A percentile compares a stretch with the other conserved stretches of the same genome.
Evolutionary conservation across 805 yeast genomes (phyloP).

Genomic region (Candida peoriensis): DNA sequence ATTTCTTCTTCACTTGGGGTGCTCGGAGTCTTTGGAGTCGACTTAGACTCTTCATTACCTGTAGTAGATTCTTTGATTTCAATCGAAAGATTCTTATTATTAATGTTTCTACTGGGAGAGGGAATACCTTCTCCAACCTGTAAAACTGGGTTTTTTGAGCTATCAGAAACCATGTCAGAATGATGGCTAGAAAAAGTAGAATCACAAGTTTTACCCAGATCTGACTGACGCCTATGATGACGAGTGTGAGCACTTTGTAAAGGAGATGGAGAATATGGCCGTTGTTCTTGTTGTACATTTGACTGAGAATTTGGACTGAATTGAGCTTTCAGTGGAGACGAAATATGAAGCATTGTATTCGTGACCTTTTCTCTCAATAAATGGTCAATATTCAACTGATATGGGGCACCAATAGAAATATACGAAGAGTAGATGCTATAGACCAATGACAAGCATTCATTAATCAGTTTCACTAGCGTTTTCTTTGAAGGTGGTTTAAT

Average conservation of each 20-base stretch:
- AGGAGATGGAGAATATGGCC: neutral
- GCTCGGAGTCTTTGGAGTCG: too few relatives aligned
- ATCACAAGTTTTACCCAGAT: too few relatives aligned
- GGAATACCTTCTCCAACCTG: neutral
- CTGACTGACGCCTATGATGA: too few relatives aligned
- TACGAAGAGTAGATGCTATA: slow-evolving; percentile 63
- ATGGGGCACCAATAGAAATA: slow-evolving; percentile 61
- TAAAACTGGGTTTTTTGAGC: too few relatives aligned
- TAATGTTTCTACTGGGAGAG: slow-evolving; percentile 2
- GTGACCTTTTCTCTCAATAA: slow-evolving; percentile 40
- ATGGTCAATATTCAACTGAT: slow-evolving; percentile 65
- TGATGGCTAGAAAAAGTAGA: too few relatives aligned
- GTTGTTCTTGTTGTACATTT: neutral
- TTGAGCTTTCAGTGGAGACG: slow-evolving; percentile 27
- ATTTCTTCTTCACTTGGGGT: slow-evolving; percentile 32
- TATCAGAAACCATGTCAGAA: too few relatives aligned
- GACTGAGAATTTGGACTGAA: slow-evolving; percentile 1
- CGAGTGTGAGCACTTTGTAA: neutral
- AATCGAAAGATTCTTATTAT: slow-evolving; percentile 19
- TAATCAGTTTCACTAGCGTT: slow-evolving; percentile 38
- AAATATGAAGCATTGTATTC: slow-evolving; percentile 32
- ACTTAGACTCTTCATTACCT: too few relatives aligned
- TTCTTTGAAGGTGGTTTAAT: slow-evolving; percentile 11
- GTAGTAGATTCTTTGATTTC: slow-evolving; percentile 7
- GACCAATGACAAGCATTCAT: slow-evolving; percentile 54